These are phyloP conservation scores for Phyllosticta citrichinensis DNA, from an alignment of 2,329 filamentous ascomycete species.

Conservation along the genomic window DNA sequence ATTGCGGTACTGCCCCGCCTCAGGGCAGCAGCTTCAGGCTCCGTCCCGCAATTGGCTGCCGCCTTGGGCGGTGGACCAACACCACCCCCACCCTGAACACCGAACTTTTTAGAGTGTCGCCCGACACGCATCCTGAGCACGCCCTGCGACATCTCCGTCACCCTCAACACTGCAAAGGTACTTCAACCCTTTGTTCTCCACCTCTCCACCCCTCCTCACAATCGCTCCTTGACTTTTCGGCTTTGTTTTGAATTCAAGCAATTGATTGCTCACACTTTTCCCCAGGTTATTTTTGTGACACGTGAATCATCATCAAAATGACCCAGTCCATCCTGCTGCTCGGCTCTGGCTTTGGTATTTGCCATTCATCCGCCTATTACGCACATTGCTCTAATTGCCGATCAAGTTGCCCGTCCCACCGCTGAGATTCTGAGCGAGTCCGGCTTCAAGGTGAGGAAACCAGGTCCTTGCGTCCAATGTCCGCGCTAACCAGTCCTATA, in stretches of 20 bases:
- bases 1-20: slow-evolving; percentile 1
- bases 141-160: slow-evolving; percentile 4
- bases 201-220: background rate
- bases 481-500: background rate
- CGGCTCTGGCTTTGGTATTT: slow-evolving; percentile 27
- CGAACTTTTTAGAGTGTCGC: slow-evolving; percentile 7
- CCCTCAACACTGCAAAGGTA: background rate
- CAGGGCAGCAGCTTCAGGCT: background rate
- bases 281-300: background rate
- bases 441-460: slow-evolving; percentile 38
- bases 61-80: background rate
- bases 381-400: slow-evolving; percentile 13
- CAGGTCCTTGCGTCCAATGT: background rate
- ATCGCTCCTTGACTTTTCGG: background rate
- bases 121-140: background rate
- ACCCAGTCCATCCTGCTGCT: slow-evolving; percentile 28
- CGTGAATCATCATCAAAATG: slow-evolving; percentile 6
- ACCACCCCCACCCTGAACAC: slow-evolving; percentile 2
- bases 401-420: slow-evolving; percentile 41
- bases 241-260: background rate
- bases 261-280: background rate
- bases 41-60: background rate
- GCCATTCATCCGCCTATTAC: background rate
- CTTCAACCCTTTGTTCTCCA: background rate
- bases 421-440: slow-evolving; percentile 49